These are phyloP conservation scores for Fraxinus quadrangulata DNA, from an alignment of 257 asterid genomes.

Conservation along the genomic window DNA sequence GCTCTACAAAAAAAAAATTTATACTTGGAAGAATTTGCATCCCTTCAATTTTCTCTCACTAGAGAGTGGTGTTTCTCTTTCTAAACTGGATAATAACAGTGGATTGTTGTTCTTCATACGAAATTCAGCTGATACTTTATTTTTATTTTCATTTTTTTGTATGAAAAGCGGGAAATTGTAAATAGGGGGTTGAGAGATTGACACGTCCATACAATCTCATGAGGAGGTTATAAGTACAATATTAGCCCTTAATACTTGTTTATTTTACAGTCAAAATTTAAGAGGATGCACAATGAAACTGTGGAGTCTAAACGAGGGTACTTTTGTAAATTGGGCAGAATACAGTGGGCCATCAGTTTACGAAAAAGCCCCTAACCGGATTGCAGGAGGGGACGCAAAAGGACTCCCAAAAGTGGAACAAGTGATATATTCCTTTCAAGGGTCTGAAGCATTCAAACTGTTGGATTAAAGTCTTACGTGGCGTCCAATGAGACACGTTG, in stretches of 20 bases:
- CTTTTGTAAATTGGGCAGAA: background rate
- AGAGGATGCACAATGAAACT: background rate
- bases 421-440: background rate
- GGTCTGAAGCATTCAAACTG: too few relatives aligned
- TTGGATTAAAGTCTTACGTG: too few relatives aligned
- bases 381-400: background rate
- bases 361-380: slow-evolving; percentile 2
- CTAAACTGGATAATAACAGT: slow-evolving; percentile 41
- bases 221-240: background rate
- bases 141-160: slow-evolving; percentile 1
- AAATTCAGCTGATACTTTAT: slow-evolving; percentile 17
- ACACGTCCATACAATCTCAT: slow-evolving; percentile 39
- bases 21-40: background rate
- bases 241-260: background rate
- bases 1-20: background rate
- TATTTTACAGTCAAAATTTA: background rate
- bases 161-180: slow-evolving; percentile 43
- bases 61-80: slow-evolving; percentile 30
- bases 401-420: background rate
- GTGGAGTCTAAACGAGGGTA: background rate
- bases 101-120: slow-evolving; percentile 28
- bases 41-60: slow-evolving; percentile 28
- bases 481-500: too few relatives aligned
- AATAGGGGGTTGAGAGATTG: slow-evolving; percentile 34
- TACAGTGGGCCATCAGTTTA: background rate